Evolutionary conservation across 176 grass and related monocot species (phyloP).

Genomic region (Musa schizocarpa): DNA sequence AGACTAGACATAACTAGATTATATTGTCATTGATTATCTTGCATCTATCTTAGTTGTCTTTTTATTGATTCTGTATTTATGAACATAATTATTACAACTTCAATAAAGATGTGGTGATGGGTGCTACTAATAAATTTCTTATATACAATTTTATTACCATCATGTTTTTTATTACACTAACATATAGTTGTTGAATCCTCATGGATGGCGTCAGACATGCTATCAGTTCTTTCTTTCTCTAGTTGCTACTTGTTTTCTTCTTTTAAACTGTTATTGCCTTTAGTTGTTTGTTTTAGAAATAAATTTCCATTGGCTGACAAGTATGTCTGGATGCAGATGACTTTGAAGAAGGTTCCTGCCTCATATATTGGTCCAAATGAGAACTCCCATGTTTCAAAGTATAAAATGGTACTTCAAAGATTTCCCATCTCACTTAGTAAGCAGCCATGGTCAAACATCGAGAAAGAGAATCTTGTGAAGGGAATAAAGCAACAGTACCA

Average conservation of each 20-base stretch:
- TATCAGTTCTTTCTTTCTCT: background rate
- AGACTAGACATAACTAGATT: no score
- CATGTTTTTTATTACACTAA: no score
- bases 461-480: constrained; percentile 71
- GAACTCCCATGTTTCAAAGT: constrained; percentile 54
- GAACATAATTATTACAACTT: no score
- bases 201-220: background rate
- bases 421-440: constrained; percentile 58
- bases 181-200: no score
- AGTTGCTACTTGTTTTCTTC: background rate
- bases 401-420: constrained; percentile 56
- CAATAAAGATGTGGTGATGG: no score
- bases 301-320: background rate
- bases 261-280: background rate
- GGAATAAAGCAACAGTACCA: constrained; percentile 97
- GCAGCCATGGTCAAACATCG: constrained; percentile 56
- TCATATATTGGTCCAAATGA: constrained; percentile 61
- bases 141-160: no score
- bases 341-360: constrained; percentile 20
- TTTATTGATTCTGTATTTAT: no score
- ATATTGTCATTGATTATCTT: no score
- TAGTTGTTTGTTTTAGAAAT: background rate
- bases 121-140: no score
- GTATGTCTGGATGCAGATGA: background rate
- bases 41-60: no score